Evolutionary conservation across 352 stramenopile species (phyloP).

Genomic region (Phytophthora colocasiae): DNA sequence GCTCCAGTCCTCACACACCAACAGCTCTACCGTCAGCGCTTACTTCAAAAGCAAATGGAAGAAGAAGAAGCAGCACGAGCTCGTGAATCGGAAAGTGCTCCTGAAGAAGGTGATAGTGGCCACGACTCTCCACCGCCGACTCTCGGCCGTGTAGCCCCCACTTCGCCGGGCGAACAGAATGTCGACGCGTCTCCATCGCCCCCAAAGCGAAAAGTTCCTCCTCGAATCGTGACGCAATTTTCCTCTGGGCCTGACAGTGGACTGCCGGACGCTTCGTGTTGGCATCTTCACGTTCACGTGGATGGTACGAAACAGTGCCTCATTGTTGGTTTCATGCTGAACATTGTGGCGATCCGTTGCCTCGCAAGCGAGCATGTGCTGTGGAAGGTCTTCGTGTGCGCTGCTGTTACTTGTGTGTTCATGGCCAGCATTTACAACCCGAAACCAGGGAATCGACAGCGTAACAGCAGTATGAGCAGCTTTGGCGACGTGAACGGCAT

Average conservation of each 20-base stretch:
- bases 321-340: slow-evolving; percentile 81
- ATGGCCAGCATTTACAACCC: slow-evolving; percentile 68
- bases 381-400: slow-evolving; percentile 66
- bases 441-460: slow-evolving; percentile 10
- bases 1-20: slow-evolving; percentile 68
- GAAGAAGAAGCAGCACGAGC: slow-evolving; percentile 27
- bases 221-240: slow-evolving; percentile 51
- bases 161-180: not conserved
- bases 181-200: slow-evolving; percentile 4
- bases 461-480: slow-evolving; percentile 14
- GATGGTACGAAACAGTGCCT: slow-evolving; percentile 77
- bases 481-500: slow-evolving; percentile 18
- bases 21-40: slow-evolving; percentile 76
- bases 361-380: slow-evolving; percentile 73
- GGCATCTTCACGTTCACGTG: slow-evolving; percentile 60
- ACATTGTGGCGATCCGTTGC: slow-evolving; percentile 75
- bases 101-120: slow-evolving; percentile 10
- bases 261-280: slow-evolving; percentile 39
- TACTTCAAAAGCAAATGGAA: slow-evolving; percentile 64
- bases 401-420: slow-evolving; percentile 56
- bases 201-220: slow-evolving; percentile 37
- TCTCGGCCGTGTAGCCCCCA: slow-evolving; percentile 9
- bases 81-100: slow-evolving; percentile 15
- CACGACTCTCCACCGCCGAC: slow-evolving; percentile 15
- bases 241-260: slow-evolving; percentile 25